Percentiles rank a stretch among this genome's conserved stretches.
These are phyloP conservation scores for Drechslera avenae DNA, from an alignment of 2,329 filamentous ascomycete genomes.

Conservation along the genomic window DNA sequence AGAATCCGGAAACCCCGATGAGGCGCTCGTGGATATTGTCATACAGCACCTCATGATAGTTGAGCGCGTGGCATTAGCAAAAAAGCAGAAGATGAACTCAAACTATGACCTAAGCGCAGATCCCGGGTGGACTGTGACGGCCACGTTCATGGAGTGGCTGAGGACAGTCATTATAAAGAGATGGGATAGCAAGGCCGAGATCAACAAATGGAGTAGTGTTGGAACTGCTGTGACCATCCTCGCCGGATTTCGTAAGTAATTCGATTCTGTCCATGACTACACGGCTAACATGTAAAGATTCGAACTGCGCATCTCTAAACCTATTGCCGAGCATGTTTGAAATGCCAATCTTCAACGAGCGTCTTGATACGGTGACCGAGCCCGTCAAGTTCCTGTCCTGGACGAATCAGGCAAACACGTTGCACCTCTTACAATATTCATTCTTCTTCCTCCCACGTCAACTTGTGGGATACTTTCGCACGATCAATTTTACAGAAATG, in stretches of 20 bases:
- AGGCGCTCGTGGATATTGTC: constrained; percentile 24
- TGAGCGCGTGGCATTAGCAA: constrained; percentile 28
- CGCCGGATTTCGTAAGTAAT: constrained; percentile 65
- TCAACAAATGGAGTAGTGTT: constrained; percentile 72
- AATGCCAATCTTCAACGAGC: constrained; percentile 75
- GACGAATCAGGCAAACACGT: constrained; percentile 65
- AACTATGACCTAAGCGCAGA: constrained; percentile 24
- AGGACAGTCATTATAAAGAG: constrained; percentile 75
- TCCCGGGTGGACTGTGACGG: constrained; percentile 45
- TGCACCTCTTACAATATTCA: constrained; percentile 79
- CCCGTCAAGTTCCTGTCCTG: constrained; percentile 69
- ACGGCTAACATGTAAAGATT: constrained; percentile 30
- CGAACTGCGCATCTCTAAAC: constrained; percentile 47
- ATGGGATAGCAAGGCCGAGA: constrained; percentile 77
- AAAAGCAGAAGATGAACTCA: constrained; percentile 27
- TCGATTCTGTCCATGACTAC: too few relatives aligned
- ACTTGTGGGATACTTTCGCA: constrained; percentile 82
- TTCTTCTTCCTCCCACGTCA: constrained; percentile 77
- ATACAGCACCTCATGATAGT: constrained; percentile 33
- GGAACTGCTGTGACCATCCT: constrained; percentile 79
- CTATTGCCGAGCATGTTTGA: constrained; percentile 69
- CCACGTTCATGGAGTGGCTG: constrained; percentile 68
- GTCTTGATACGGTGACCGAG: constrained; percentile 75
- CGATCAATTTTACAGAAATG: constrained; percentile 88
- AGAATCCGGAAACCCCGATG: background rate